A percentile compares a stretch with the other conserved stretches of the same genome.
Conservation (phyloP, 2,329 filamentous ascomycete genomes). For the Eutypella sp. region DNA sequence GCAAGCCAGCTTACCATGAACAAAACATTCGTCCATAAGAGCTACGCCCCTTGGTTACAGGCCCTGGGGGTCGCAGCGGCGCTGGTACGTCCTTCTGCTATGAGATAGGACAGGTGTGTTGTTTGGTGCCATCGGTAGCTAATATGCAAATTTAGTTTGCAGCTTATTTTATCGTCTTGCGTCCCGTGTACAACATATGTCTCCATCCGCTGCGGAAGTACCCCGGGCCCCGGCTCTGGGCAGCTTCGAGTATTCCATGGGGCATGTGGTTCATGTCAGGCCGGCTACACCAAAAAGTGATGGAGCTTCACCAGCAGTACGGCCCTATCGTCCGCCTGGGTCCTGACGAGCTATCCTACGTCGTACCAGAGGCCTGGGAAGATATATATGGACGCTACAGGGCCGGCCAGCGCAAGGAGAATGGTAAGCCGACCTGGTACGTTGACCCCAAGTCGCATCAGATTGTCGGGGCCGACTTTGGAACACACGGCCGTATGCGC, state of each 20-base stretch:
- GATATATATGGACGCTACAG: neutral
- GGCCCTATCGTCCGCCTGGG: neutral
- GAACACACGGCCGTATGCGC: neutral
- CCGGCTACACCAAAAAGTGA: neutral
- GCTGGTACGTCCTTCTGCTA: no score
- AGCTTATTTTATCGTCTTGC: neutral
- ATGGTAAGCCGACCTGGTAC: neutral
- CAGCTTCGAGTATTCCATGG: neutral
- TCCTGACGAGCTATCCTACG: neutral
- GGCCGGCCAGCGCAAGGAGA: neutral
- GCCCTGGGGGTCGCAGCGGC: no score
- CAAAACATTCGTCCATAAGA: no score
- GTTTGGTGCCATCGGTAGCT: no score
- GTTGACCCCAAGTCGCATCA: neutral
- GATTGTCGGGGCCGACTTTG: neutral
- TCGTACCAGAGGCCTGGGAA: neutral
- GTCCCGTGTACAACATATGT: neutral
- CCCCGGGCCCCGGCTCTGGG: neutral
- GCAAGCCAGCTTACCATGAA: no score
- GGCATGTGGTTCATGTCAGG: neutral
- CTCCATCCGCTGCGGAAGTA: neutral
- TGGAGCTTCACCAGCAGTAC: neutral
- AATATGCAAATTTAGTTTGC: no score
- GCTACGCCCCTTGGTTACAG: no score
- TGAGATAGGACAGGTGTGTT: no score